Percentiles rank a stretch among this genome's conserved stretches.
These are phyloP conservation scores for Kwoniella shivajii DNA, from an alignment of 1,284 basidiomycete genomes.

Conservation along the genomic window DNA sequence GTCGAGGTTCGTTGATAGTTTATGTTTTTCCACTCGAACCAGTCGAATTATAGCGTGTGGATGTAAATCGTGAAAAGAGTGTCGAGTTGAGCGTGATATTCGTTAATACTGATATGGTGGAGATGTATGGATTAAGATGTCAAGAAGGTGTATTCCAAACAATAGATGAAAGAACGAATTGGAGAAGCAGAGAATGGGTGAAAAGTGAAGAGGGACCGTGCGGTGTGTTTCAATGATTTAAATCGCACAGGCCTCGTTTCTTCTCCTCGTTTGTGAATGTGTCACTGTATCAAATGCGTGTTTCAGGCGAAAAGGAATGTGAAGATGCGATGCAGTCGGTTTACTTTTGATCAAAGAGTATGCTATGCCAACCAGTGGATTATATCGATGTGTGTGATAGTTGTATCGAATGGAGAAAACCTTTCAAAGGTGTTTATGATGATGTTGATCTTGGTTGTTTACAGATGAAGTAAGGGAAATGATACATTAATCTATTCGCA, in stretches of 20 bases:
- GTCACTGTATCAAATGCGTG: too few species aligned
- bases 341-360: too few species aligned
- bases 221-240: too few species aligned
- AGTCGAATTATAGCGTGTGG: not conserved
- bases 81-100: not conserved
- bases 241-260: too few species aligned
- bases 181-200: not conserved
- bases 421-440: constrained; percentile 1
- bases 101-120: not conserved
- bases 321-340: too few species aligned
- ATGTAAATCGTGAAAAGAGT: constrained; percentile 1
- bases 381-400: not conserved
- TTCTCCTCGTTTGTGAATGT: too few species aligned
- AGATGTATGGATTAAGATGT: not conserved
- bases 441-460: too few species aligned
- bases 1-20: not conserved
- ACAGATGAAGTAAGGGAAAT: not conserved
- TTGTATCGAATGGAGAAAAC: too few species aligned
- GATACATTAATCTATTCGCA: not conserved
- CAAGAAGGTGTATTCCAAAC: not conserved
- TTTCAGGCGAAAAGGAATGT: too few species aligned
- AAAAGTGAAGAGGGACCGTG: not conserved
- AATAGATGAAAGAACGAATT: not conserved
- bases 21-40: constrained; percentile 1
- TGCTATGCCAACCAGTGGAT: constrained; percentile 6